Base-by-base conservation (phyloP, 1,139 yeast genomes). In the Taphrina confusa region DNA sequence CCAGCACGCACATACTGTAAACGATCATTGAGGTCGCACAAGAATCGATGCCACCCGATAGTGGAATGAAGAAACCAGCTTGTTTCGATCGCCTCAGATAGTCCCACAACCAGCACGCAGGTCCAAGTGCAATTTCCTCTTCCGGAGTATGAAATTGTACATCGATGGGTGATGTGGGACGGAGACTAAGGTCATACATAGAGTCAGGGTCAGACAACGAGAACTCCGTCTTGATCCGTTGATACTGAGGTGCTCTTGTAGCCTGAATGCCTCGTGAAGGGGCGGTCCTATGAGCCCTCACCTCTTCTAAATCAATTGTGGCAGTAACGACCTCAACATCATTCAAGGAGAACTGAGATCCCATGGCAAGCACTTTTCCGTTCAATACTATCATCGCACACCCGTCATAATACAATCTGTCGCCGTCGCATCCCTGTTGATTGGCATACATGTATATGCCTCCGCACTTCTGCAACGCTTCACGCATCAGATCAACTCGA, bases 61-160 rank as follows among this genome's bases (percentile, higher is more conserved):
- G 77, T 0, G 99, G 97, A 54, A 92, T 77, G 73, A 92, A 94
- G 71, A 80, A 92, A 0, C 99, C 99, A 0, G 91, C 90, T 62
- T 92, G 86, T 66, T 82, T 82, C 65, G 95, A 88, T 66, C 98
- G 81, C 70, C 99, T 80, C 64, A 92, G 78, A 70, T 92, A 92
- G 72, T 92, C 99, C 99, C 99, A 92, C 65, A 92, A 74, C 99
- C 99, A 92, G 72, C 98, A 92, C 0, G 99, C 98, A 0, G 98
- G 99, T 0, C 98, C 98, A 57, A 87, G 76, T 0, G 98, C 97
- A 65, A 92, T 91, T 73, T 92, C 99, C 72, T 92, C 97, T 69
- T 90, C 95, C 1, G 97, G 96, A 2, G 77, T 70, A 72, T 87
- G 95, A 68, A 86, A 86, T 51, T 76, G 77, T 42, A 85, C 78